A percentile compares a stretch with the other conserved stretches of the same genome.
Evolutionary conservation across 2,329 filamentous ascomycete species (phyloP).

Genomic region (Samsoniella hepiali): DNA sequence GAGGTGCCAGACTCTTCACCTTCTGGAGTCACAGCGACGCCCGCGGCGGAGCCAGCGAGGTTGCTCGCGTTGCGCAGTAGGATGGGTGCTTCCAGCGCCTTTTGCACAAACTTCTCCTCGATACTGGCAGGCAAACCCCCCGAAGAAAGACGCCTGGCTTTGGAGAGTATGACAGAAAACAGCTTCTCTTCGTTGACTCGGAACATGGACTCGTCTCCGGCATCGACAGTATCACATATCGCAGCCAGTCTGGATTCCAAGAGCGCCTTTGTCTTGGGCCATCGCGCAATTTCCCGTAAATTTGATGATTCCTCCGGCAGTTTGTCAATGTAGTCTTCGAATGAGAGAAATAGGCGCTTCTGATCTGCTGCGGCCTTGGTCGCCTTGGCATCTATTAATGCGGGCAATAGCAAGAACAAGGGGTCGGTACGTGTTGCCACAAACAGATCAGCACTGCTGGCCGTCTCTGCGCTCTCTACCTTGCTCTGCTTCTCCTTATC

Average conservation of each 20-base stretch:
- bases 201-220: constrained; percentile 82
- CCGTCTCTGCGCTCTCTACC: constrained; percentile 43
- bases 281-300: constrained; percentile 54
- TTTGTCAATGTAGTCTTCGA: constrained; percentile 69
- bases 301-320: constrained; percentile 55
- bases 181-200: constrained; percentile 73
- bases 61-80: constrained; percentile 56
- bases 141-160: constrained; percentile 67
- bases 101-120: constrained; percentile 79
- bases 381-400: constrained; percentile 50
- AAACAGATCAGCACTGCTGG: constrained; percentile 70
- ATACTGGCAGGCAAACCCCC: constrained; percentile 70
- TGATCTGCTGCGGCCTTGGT: constrained; percentile 42
- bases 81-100: constrained; percentile 72
- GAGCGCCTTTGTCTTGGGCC: constrained; percentile 43
- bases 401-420: constrained; percentile 77
- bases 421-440: constrained; percentile 82
- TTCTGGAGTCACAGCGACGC: not conserved
- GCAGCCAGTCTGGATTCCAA: constrained; percentile 64
- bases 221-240: constrained; percentile 79
- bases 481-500: constrained; percentile 18
- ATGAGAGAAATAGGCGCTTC: constrained; percentile 64
- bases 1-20: constrained; percentile 27
- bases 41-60: constrained; percentile 7
- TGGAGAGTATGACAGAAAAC: constrained; percentile 59